These are phyloP conservation scores for Pistacia vera DNA, from an alignment of 345 rosid species.

Conservation along the genomic window DNA sequence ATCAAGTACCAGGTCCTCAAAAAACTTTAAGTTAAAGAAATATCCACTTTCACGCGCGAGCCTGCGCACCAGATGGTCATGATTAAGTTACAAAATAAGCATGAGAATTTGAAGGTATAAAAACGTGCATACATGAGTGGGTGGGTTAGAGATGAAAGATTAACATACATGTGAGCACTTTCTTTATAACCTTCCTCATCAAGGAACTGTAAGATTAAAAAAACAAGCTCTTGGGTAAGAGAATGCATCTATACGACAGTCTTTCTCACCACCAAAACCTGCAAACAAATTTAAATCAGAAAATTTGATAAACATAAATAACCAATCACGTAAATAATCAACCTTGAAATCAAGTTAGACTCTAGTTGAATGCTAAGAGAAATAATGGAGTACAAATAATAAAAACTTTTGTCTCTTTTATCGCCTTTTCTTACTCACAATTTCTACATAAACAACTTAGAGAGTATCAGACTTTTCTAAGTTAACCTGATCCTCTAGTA, in stretches of 20 bases:
- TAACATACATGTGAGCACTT: slow-evolving; percentile 33
- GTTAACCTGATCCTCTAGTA: background rate
- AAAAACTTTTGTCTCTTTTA: too few relatives aligned
- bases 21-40: slow-evolving; percentile 11
- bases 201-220: slow-evolving; percentile 45
- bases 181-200: slow-evolving; percentile 42
- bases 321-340: background rate
- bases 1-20: slow-evolving; percentile 34
- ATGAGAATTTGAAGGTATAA: background rate
- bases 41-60: slow-evolving; percentile 39
- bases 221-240: slow-evolving; percentile 36
- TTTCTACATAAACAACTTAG: background rate
- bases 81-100: background rate
- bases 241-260: slow-evolving; percentile 24
- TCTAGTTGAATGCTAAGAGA: background rate
- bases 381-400: background rate
- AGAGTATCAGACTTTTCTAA: too few relatives aligned
- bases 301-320: background rate
- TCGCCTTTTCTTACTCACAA: background rate
- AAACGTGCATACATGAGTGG: background rate
- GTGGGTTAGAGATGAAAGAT: background rate
- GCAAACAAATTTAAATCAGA: background rate
- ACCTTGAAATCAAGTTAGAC: background rate
- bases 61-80: slow-evolving; percentile 23
- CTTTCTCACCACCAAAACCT: slow-evolving; percentile 3